A percentile compares a stretch with the other conserved stretches of the same genome.
These are phyloP conservation scores for Diutina rugosa DNA, from an alignment of 1,139 yeast genomes.

Conservation along the genomic window DNA sequence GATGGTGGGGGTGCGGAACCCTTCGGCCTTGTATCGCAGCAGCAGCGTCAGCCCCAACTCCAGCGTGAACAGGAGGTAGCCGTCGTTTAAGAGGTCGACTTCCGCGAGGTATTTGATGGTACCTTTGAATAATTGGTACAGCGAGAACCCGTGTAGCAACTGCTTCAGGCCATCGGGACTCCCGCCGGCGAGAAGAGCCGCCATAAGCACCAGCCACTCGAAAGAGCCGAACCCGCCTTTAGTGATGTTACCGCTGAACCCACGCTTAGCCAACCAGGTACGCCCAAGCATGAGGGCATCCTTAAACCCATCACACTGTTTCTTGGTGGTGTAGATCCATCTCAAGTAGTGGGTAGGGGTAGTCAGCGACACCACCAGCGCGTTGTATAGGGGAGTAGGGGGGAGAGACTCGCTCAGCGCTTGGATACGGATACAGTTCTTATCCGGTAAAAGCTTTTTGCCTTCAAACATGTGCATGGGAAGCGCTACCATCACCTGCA, in stretches of 20 bases:
- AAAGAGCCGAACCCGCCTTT: slow-evolving; percentile 86
- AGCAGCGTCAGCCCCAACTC: slow-evolving; percentile 26
- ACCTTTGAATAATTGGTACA: slow-evolving; percentile 87
- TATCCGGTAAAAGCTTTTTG: slow-evolving; percentile 67
- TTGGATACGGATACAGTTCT: slow-evolving; percentile 67
- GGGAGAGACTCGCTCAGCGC: slow-evolving; percentile 31
- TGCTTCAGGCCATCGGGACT: slow-evolving; percentile 65
- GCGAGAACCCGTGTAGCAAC: slow-evolving; percentile 74
- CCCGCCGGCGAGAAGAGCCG: slow-evolving; percentile 78
- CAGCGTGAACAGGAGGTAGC: slow-evolving; percentile 57
- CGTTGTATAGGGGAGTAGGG: slow-evolving; percentile 79
- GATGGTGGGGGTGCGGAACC: slow-evolving; percentile 61
- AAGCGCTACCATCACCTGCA: slow-evolving; percentile 62
- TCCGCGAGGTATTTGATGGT: slow-evolving; percentile 71
- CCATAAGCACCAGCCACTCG: slow-evolving; percentile 74
- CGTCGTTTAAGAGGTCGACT: slow-evolving; percentile 45
- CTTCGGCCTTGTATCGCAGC: slow-evolving; percentile 38
- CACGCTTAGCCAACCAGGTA: slow-evolving; percentile 83
- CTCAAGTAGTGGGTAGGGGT: slow-evolving; percentile 59
- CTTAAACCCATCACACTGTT: slow-evolving; percentile 68
- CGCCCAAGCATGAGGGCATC: slow-evolving; percentile 85
- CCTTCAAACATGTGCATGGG: slow-evolving; percentile 61
- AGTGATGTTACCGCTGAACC: slow-evolving; percentile 48
- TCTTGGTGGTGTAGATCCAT: slow-evolving; percentile 62
- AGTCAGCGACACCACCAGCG: slow-evolving; percentile 61